phyloP scores from a whole-genome alignment of 805 yeast species.

The Candida loeiensis region DNA sequence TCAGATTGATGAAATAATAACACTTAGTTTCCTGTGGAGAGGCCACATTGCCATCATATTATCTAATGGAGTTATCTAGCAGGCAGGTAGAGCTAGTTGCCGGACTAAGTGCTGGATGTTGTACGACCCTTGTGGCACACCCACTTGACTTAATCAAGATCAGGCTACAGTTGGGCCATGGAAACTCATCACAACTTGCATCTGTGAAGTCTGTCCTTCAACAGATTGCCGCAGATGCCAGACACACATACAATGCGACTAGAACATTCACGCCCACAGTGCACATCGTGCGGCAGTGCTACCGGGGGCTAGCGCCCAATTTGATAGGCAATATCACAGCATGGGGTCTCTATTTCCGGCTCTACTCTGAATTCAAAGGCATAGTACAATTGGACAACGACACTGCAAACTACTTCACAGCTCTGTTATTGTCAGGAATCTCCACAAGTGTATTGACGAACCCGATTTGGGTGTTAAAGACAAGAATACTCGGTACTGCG shows the following conservation, averaged over 20 bases:
- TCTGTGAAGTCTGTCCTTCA: conserved; percentile 2
- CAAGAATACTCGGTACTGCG: conserved; percentile 70
- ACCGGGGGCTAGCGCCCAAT: conserved; percentile 80
- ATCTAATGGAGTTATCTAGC: conserved; percentile 6
- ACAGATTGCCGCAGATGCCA: background rate
- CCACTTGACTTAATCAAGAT: conserved; percentile 87
- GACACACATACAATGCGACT: background rate
- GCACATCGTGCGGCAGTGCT: conserved; percentile 30
- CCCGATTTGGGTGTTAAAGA: conserved; percentile 94
- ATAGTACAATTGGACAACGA: conserved; percentile 14
- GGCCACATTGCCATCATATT: too few relatives aligned
- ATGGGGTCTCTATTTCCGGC: conserved; percentile 84
- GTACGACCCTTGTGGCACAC: conserved; percentile 78
- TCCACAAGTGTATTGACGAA: conserved; percentile 75
- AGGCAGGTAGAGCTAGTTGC: conserved; percentile 53
- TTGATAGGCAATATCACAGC: conserved; percentile 79
- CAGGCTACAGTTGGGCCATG: conserved; percentile 62
- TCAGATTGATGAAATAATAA: background rate
- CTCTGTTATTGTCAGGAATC: conserved; percentile 59
- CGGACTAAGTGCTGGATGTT: conserved; percentile 78
- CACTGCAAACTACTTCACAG: conserved; percentile 30
- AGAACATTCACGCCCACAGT: background rate
- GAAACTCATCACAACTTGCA: conserved; percentile 3
- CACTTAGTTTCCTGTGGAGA: too few relatives aligned
- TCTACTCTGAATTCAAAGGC: conserved; percentile 61